Percentiles rank a stretch among this genome's conserved stretches.
phyloP scores from a whole-genome alignment of 1,284 basidiomycete genomes.

The Cryptococcus sp. region DNA sequence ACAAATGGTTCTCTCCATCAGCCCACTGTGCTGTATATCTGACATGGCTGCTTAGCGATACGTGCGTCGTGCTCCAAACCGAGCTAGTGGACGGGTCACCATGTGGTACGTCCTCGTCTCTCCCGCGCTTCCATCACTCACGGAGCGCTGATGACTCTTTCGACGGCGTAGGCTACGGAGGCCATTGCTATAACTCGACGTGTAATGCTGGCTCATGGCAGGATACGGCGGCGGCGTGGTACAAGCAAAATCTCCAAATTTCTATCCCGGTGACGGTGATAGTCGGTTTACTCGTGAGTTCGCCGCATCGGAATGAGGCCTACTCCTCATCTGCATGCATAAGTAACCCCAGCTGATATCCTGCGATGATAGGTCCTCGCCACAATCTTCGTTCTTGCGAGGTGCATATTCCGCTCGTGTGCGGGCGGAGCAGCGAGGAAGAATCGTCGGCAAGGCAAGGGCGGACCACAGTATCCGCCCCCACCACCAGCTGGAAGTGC shows the following conservation, averaged over 20 bases:
- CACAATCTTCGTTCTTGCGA: slow-evolving; percentile 44
- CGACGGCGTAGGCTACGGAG: slow-evolving; percentile 63
- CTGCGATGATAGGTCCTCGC: slow-evolving; percentile 29
- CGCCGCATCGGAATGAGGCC: not conserved
- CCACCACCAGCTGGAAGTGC: slow-evolving; percentile 5
- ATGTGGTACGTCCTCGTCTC: slow-evolving; percentile 62
- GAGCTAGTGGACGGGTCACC: slow-evolving; percentile 80
- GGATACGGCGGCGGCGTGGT: slow-evolving; percentile 68
- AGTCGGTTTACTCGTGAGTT: slow-evolving; percentile 62
- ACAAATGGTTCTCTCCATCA: slow-evolving; percentile 1
- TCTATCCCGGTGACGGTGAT: slow-evolving; percentile 77
- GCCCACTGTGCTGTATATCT: not conserved
- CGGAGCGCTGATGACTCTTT: slow-evolving; percentile 4
- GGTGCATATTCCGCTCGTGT: slow-evolving; percentile 42
- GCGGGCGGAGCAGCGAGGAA: slow-evolving; percentile 15
- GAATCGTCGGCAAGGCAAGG: not conserved
- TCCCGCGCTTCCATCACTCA: not conserved
- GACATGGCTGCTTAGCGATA: slow-evolving; percentile 48
- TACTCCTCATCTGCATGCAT: slow-evolving; percentile 2
- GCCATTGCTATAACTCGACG: slow-evolving; percentile 65
- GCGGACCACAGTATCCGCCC: not conserved
- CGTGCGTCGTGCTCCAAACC: slow-evolving; percentile 75
- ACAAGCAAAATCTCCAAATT: slow-evolving; percentile 73
- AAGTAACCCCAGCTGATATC: slow-evolving; percentile 4
- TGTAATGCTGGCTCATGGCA: slow-evolving; percentile 68